phyloP scores from a whole-genome alignment of 768 basidiomycete species.

The Lactarius hatsudake region DNA sequence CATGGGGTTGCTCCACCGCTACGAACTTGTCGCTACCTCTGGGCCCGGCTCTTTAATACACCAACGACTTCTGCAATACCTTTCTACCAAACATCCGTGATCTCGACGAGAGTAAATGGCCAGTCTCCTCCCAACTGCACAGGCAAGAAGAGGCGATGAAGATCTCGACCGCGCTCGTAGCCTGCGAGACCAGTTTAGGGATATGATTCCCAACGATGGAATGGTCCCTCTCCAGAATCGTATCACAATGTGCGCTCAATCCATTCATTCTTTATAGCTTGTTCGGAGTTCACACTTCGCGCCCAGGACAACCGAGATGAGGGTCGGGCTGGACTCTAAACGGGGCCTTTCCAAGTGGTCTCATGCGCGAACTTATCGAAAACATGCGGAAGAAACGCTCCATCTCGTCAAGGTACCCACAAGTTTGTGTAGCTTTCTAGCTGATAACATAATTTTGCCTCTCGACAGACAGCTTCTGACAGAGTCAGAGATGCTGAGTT shows the following conservation, averaged over 20 bases:
- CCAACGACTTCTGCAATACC: not conserved
- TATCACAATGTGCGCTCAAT: not conserved
- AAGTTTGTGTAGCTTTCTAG: not conserved
- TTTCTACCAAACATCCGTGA: not conserved
- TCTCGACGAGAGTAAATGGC: not conserved
- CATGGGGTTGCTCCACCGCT: not conserved
- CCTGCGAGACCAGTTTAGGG: slow-evolving; percentile 7
- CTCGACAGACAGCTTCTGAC: slow-evolving; percentile 5
- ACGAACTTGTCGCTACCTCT: not conserved
- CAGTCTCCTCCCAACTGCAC: not conserved
- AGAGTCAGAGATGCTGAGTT: slow-evolving; percentile 3
- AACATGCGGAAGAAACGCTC: slow-evolving; percentile 10
- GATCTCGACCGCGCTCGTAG: not conserved
- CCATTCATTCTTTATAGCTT: not conserved
- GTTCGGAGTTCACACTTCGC: not conserved
- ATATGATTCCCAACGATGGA: not conserved
- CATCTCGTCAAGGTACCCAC: slow-evolving; percentile 6
- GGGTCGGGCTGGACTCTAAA: slow-evolving; percentile 2
- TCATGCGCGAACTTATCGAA: slow-evolving; percentile 8
- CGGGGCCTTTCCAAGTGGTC: not conserved
- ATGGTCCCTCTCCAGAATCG: slow-evolving; percentile 1
- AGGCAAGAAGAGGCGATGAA: slow-evolving; percentile 6
- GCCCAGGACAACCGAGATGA: not conserved
- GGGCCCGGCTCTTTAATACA: not conserved
- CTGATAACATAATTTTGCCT: not conserved